Evolutionary conservation across 768 basidiomycete species (phyloP), one percentile per base, ranked within the genome.

Genomic region (Calocera viscosa): DNA sequence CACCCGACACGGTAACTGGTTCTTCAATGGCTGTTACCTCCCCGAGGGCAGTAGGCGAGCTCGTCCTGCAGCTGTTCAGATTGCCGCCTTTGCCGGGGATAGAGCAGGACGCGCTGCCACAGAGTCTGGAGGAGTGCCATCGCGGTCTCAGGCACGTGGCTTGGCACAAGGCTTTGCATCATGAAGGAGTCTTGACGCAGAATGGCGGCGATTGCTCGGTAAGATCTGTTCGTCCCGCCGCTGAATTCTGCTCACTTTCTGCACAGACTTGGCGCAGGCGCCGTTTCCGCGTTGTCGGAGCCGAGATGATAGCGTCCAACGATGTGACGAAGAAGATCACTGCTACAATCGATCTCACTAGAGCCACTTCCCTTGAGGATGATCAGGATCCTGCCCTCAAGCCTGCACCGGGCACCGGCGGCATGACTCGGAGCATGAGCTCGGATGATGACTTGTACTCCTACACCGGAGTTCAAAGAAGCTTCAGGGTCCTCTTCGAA

Each of bases 141-240:
- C 84, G 90, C 16, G 94, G 95, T 0, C 78, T 98, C 70, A 80
- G 91, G 68, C 89, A 94, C 72, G 86, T 92, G 66, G 87, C 88
- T 39, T 96, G 93, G 94, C 93, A 95, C 73, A 94, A 94, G 78
- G 83, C 88, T 70, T 91, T 92, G 24, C 94, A 95, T 76, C 91
- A 90, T 76, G 90, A 96, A 76, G 93, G 95, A 30, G 87, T 86
- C 0, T 76, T 98, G 70, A 98, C 95, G 16, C 95, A 98, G 79
- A 84, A 82, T 69, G 95, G 95, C 17, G 95, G 94, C 11, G 95
- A 95, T 74, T 96, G 94, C 74, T 81, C 79, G 69, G 94, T 96
- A 76, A 74, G 90, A 80, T n/a, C 33, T 22, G 2, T 2, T 16
- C 28, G 30, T 28, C 24, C 1, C 12, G 39, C 49, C n/a, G 12